A percentile compares a stretch with the other conserved stretches of the same genome.
phyloP scores from a whole-genome alignment of 2,329 filamentous ascomycete species.

The Fusarium sublunatum region DNA sequence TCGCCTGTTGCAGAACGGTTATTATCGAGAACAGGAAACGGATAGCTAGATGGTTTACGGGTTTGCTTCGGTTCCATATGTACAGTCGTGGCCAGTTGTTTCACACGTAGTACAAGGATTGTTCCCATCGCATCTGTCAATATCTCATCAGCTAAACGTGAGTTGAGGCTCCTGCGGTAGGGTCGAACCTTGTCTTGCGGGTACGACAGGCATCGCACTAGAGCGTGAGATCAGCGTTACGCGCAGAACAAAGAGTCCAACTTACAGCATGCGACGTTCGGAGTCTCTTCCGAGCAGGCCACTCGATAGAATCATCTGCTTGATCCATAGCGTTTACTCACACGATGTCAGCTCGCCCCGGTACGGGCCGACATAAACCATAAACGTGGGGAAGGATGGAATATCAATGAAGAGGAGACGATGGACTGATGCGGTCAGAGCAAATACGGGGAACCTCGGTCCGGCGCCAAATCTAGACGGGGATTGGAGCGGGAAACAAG shows the following conservation, averaged over 20 bases:
- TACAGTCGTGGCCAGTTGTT: constrained; percentile 53
- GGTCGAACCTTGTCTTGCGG: constrained; percentile 59
- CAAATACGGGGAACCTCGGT: constrained; percentile 27
- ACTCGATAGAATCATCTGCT: constrained; percentile 38
- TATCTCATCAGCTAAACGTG: constrained; percentile 13
- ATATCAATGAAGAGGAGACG: constrained; percentile 9
- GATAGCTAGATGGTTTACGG: constrained; percentile 50
- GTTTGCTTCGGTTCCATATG: constrained; percentile 57
- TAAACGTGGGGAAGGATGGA: constrained; percentile 30
- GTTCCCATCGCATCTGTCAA: constrained; percentile 59
- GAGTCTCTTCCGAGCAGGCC: constrained; percentile 54
- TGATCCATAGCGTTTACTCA: constrained; percentile 44
- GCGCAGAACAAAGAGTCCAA: background rate
- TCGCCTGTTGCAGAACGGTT: constrained; percentile 47
- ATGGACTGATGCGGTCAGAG: constrained; percentile 16
- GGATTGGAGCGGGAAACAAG: constrained; percentile 35
- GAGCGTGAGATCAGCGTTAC: background rate
- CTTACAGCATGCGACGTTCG: constrained; percentile 57
- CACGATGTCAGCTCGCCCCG: constrained; percentile 43
- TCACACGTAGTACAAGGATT: constrained; percentile 57
- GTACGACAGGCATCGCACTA: constrained; percentile 61
- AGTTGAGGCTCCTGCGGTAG: background rate
- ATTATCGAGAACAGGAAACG: background rate
- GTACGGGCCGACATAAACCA: constrained; percentile 48
- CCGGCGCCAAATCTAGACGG: constrained; percentile 8